phyloP scores from a whole-genome alignment of 2,329 filamentous ascomycete genomes.

The Fusarium sp. region DNA sequence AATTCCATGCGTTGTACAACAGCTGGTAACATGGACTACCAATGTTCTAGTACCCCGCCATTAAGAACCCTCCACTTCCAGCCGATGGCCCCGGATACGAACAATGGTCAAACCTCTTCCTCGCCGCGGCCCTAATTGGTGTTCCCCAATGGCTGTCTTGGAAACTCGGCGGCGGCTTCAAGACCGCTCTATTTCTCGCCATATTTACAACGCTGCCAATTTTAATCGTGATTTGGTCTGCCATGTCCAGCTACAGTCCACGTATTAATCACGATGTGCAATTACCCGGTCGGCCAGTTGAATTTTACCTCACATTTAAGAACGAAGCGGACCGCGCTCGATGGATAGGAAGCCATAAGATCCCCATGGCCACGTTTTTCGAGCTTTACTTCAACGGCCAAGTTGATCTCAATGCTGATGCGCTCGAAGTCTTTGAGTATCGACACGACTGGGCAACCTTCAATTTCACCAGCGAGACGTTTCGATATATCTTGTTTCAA shows the following conservation, averaged over 20 bases:
- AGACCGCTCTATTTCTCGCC: conserved; percentile 84
- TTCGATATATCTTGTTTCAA: conserved; percentile 84
- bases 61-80: conserved; percentile 91
- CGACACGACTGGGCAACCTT: conserved; percentile 96
- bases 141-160: conserved; percentile 83
- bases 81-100: conserved; percentile 85
- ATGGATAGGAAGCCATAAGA: conserved; percentile 80
- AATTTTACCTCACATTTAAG: conserved; percentile 88
- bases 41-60: conserved; percentile 78
- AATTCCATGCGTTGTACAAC: too few species aligned
- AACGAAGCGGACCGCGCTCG: conserved; percentile 64
- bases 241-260: conserved; percentile 80
- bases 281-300: conserved; percentile 84
- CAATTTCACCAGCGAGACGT: conserved; percentile 83
- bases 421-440: conserved; percentile 86
- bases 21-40: not conserved
- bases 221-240: conserved; percentile 82
- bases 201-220: conserved; percentile 82
- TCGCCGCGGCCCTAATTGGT: conserved; percentile 74
- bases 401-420: conserved; percentile 92
- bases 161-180: conserved; percentile 86
- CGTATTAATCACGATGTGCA: conserved; percentile 90
- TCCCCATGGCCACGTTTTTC: conserved; percentile 89
- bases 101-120: conserved; percentile 82
- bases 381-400: conserved; percentile 95